These are phyloP conservation scores for Cyclostephanos invisitatus DNA, from an alignment of 108 stramenopile species.

Conservation along the genomic window DNA sequence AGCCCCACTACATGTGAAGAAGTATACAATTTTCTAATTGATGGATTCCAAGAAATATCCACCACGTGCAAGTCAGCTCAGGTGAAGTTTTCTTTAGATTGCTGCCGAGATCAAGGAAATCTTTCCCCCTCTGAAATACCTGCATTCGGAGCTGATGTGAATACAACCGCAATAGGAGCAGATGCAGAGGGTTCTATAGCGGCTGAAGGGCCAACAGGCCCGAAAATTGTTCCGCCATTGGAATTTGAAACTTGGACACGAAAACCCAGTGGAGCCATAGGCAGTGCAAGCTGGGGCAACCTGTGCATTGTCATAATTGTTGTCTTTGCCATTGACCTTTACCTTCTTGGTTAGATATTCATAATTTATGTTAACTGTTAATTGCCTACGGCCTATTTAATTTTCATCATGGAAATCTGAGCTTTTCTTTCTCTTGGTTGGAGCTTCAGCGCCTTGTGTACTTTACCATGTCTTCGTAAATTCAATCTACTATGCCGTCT, in stretches of 20 bases:
- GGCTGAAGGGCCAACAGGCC: constrained; percentile 1
- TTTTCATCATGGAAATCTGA: no score
- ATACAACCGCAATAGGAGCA: not conserved
- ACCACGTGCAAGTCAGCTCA: constrained; percentile 36
- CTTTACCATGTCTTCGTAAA: no score
- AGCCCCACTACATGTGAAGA: constrained; percentile 37
- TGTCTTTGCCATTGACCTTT: not conserved
- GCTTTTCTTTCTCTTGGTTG: no score
- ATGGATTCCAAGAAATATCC: constrained; percentile 27
- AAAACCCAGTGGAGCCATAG: constrained; percentile 5
- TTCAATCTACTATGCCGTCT: no score
- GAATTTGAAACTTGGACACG: constrained; percentile 15
- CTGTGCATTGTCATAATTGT: not conserved
- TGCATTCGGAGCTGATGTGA: not conserved
- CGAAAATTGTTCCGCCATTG: constrained; percentile 1
- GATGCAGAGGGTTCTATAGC: constrained; percentile 7
- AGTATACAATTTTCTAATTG: constrained; percentile 33
- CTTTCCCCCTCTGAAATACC: constrained; percentile 10
- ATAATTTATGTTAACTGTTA: not conserved
- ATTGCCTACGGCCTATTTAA: no score
- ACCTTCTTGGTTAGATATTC: not conserved
- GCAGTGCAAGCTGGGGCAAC: not conserved
- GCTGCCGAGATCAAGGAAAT: constrained; percentile 29
- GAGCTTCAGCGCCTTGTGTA: no score
- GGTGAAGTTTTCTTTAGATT: constrained; percentile 11